A percentile compares a stretch with the other conserved stretches of the same genome.
Evolutionary conservation across 306 rosid species (phyloP).

Genomic region (Medicago truncatula): MtrunA17r5.0-ANR NC_053045.1:34107501-34108000

Average conservation of each 20-base stretch:
- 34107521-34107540: constrained; percentile 6
- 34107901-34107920: constrained; percentile 1
- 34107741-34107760: constrained; percentile 25
- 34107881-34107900: constrained; percentile 14
- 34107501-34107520: constrained; percentile 25
- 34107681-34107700: constrained; percentile 20
- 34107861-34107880: constrained; percentile 36
- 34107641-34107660: constrained; percentile 31
- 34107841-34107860: constrained; percentile 5
- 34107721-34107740: constrained; percentile 15
- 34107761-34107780: constrained; percentile 10
- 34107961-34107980: neutral
- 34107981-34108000: neutral
- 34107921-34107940: constrained; percentile 2
- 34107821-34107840: constrained; percentile 9
- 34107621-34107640: constrained; percentile 18
- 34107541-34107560: constrained; percentile 39
- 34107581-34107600: constrained; percentile 21
- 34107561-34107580: constrained; percentile 20
- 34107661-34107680: constrained; percentile 28
- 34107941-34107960: constrained; percentile 4
- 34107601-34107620: constrained; percentile 21
- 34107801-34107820: constrained; percentile 13
- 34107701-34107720: constrained; percentile 18
- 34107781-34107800: constrained; percentile 21